Evolutionary conservation across 345 rosid genomes (phyloP).

Genomic region (Camelina sativa): DNA sequence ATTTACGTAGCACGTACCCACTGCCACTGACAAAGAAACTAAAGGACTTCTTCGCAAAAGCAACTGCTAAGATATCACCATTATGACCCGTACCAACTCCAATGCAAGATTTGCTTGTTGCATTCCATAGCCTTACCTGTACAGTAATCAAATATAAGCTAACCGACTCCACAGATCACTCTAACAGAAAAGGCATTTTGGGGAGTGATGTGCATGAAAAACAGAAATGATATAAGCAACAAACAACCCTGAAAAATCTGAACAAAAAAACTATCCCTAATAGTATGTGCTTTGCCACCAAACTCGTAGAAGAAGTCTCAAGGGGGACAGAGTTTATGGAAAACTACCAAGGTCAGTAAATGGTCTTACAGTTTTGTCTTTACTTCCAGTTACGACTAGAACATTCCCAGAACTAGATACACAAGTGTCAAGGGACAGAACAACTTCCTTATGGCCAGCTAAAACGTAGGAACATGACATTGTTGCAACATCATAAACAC

Average conservation of each 20-base stretch:
- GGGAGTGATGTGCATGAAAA: conserved; percentile 12
- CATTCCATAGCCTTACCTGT: conserved; percentile 90
- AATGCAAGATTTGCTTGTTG: conserved; percentile 67
- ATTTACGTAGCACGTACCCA: conserved; percentile 59
- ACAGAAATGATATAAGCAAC: conserved; percentile 9
- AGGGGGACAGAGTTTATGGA: conserved; percentile 9
- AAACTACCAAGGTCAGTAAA: conserved; percentile 27
- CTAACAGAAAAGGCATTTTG: background rate
- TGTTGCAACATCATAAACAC: conserved; percentile 81
- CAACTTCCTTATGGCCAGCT: conserved; percentile 80
- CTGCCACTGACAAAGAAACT: conserved; percentile 91
- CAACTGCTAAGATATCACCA: conserved; percentile 90
- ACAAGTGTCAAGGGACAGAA: conserved; percentile 84
- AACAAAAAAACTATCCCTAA: conserved; percentile 19
- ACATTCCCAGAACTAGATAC: conserved; percentile 63
- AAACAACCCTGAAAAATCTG: conserved; percentile 3
- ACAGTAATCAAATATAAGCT: conserved; percentile 37
- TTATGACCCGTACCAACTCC: conserved; percentile 91
- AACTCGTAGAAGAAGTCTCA: conserved; percentile 14
- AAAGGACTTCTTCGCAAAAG: conserved; percentile 71
- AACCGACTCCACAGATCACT: conserved; percentile 14
- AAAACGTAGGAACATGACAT: conserved; percentile 95
- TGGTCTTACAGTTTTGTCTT: conserved; percentile 80
- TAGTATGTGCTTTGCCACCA: conserved; percentile 18
- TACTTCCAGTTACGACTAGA: conserved; percentile 84